Conservation (phyloP, 352 stramenopile species). For the Phytophthora pisi region DNA sequence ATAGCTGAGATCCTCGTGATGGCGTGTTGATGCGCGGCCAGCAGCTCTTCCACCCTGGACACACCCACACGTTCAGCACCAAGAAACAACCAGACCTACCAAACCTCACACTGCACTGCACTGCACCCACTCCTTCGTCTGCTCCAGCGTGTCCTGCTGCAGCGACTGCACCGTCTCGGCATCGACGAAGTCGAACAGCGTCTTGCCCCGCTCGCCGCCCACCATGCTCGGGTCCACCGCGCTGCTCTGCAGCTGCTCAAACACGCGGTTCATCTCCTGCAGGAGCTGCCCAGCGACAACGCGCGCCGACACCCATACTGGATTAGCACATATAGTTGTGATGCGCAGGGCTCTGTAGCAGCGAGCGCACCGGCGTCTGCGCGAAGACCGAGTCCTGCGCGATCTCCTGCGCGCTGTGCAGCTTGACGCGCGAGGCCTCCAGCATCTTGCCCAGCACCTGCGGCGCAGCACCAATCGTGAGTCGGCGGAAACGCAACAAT, state of each 20-base stretch:
- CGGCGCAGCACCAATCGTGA: not conserved
- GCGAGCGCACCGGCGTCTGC: conserved; percentile 47
- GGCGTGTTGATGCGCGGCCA: conserved; percentile 63
- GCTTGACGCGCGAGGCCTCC: conserved; percentile 61
- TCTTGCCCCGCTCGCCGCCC: conserved; percentile 61
- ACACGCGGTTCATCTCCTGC: conserved; percentile 76
- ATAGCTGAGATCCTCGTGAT: conserved; percentile 65
- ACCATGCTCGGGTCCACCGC: conserved; percentile 64
- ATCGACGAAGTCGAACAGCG: conserved; percentile 87
- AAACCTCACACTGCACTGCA: not conserved
- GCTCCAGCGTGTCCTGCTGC: conserved; percentile 76
- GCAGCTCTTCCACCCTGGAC: conserved; percentile 69
- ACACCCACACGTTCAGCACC: not conserved
- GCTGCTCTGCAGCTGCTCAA: conserved; percentile 60
- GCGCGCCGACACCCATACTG: not conserved
- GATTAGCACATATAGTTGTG: not conserved
- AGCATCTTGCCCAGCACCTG: conserved; percentile 75
- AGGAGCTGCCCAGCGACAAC: conserved; percentile 49
- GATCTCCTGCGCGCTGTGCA: conserved; percentile 55
- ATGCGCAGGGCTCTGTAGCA: not conserved
- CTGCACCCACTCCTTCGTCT: conserved; percentile 65
- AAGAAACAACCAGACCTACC: not conserved
- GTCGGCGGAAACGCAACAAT: not conserved
- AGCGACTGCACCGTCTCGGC: conserved; percentile 80
- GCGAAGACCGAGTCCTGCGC: conserved; percentile 61